These are phyloP conservation scores for Thermothielavioides terrestris DNA, from an alignment of 495 filamentous ascomycete genomes.

Conservation along the genomic window DNA sequence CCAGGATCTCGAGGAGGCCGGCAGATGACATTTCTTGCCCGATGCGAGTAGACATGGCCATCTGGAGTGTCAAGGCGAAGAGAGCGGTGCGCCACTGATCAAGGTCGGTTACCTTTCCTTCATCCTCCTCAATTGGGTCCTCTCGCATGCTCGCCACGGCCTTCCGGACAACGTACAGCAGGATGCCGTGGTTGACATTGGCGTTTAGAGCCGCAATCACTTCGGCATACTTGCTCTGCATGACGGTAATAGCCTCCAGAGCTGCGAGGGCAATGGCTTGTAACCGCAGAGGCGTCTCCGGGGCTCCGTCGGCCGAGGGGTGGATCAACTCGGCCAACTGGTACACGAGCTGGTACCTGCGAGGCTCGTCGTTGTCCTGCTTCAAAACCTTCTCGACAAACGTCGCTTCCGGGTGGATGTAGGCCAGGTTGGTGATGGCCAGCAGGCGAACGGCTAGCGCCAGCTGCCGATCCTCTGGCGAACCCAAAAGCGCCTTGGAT, in stretches of 20 bases:
- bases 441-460: conserved; percentile 74
- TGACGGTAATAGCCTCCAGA: conserved; percentile 71
- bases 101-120: conserved; percentile 48
- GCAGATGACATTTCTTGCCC: conserved; percentile 72
- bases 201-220: conserved; percentile 79
- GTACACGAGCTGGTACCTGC: conserved; percentile 80
- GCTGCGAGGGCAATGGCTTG: conserved; percentile 78
- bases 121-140: conserved; percentile 45
- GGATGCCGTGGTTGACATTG: conserved; percentile 89
- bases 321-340: conserved; percentile 89
- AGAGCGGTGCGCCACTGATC: conserved; percentile 87
- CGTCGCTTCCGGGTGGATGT: conserved; percentile 66
- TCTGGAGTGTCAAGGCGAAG: conserved; percentile 68
- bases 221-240: conserved; percentile 67
- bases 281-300: conserved; percentile 57
- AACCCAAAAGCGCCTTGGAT: conserved; percentile 63
- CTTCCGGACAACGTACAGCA: conserved; percentile 90
- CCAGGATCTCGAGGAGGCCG: conserved; percentile 77
- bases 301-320: conserved; percentile 55
- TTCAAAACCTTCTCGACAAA: conserved; percentile 80
- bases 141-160: conserved; percentile 69
- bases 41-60: conserved; percentile 62
- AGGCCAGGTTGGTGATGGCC: conserved; percentile 86
- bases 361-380: conserved; percentile 83
- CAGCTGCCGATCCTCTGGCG: conserved; percentile 58